A percentile compares a stretch with the other conserved stretches of the same genome.
phyloP scores from a whole-genome alignment of 2,329 filamentous ascomycete genomes.

The Colletotrichum tanaceti region DNA sequence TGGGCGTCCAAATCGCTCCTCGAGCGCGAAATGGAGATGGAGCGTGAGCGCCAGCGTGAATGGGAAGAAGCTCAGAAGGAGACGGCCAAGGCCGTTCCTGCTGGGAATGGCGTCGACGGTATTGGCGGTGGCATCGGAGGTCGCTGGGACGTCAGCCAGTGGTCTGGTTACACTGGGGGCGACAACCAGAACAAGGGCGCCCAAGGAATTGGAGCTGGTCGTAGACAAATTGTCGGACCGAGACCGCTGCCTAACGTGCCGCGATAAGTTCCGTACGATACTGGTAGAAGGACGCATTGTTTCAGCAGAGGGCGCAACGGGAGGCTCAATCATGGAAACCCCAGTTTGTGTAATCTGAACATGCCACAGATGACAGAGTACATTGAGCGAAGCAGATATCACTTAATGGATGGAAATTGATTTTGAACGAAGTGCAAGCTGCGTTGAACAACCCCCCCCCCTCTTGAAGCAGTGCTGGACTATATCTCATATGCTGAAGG shows the following conservation, averaged over 20 bases:
- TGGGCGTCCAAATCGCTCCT: constrained; percentile 77
- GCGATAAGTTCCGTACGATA: constrained; percentile 4
- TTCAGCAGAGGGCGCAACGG: constrained; percentile 11
- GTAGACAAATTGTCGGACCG: constrained; percentile 84
- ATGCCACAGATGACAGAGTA: not conserved
- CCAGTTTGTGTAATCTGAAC: not conserved
- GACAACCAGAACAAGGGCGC: constrained; percentile 77
- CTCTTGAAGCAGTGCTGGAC: no score
- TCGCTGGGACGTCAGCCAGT: constrained; percentile 81
- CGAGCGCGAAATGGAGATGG: constrained; percentile 84
- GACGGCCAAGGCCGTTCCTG: constrained; percentile 65
- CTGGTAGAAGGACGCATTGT: not conserved
- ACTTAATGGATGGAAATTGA: constrained; percentile 2
- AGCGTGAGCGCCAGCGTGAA: constrained; percentile 79
- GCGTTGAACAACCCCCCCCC: not conserved
- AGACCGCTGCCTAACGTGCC: constrained; percentile 66
- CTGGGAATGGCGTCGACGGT: constrained; percentile 67
- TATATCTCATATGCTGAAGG: no score
- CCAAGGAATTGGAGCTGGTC: constrained; percentile 75
- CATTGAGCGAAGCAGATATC: not conserved
- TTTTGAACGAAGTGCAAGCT: not conserved
- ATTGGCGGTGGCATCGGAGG: constrained; percentile 75
- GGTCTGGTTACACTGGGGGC: constrained; percentile 79
- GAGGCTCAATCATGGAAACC: not conserved
- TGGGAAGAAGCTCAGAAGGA: constrained; percentile 82